Evolutionary conservation across 2,329 filamentous ascomycete genomes (phyloP), one percentile per base, ranked within the genome.

Genomic region (Aspergillus sp.): DNA sequence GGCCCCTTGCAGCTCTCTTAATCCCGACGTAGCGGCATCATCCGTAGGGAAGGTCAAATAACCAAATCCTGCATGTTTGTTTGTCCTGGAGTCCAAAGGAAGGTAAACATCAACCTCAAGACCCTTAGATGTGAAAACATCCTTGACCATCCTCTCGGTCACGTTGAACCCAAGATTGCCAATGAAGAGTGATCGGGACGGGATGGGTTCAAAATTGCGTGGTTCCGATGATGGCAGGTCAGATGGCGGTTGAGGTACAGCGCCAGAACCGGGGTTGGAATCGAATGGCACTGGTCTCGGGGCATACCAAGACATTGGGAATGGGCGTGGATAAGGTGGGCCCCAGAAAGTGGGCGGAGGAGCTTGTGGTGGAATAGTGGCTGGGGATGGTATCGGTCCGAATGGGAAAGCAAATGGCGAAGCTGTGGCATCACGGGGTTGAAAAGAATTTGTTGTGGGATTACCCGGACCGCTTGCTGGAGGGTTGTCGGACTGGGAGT

Each of bases 91-190:
- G 56, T 76, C 74, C 36, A 66, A 60, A 1, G 73, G 69, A 39
- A 78, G 64, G 47, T 71, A 62, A 15, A 76, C 73, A 15, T 68
- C 60, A 20, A 71, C 72, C 24, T 73, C 55, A 47, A 75, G 76
- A 0, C 74, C 73, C 51, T 71, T 69, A 3, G 71, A 69, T 39
- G 68, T 66, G 58, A 78, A 74, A 8, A 75, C 71, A 56, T 74
- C 67, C 53, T 62, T 61, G 18, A 78, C 68, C 49, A 68, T 71
- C 44, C 63, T 66, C 49, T 72, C 70, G 20, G 68, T 73, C 17
- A 74, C 74, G n/a, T 68, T 66, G 54, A 68, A 71, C 9, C 72
- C 71, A n/a, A 77, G 62, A 55, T 76, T 76, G 3, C 75, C 73
- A 49, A 78, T 69, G 53, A 78, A 77, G 26, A 78, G 61, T 43